Base-by-base conservation (phyloP, 176 grass and related monocot species). In the Phoenix roebelenii region DNA sequence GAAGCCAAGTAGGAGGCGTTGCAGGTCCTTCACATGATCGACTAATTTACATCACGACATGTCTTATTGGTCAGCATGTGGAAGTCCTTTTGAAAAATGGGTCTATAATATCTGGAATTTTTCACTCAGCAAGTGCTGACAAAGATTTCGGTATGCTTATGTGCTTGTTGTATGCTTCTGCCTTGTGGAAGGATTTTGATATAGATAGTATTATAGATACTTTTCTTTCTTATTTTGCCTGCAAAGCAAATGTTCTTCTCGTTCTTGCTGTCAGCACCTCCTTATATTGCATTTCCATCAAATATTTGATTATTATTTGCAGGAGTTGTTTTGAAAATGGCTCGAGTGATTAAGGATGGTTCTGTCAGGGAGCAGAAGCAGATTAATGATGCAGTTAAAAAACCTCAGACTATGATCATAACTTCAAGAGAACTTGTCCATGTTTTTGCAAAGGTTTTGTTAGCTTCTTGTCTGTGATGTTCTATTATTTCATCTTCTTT, bases 241-340 rank as follows among this genome's bases (percentile, higher is more conserved):
- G 28, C 55, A 19, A 35, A 16, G 4, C 9, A 68, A 22, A 28
- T 39, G 12, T 57, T 17, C 25, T 57, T 17, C 25, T 28, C 39
- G 5, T 30, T 10, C 7, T 39, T 39, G 0, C 64, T 15, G 79
- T 0, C 59, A 51, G 64, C 26, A 68, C 18, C 54, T 29, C 20
- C 18, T 19, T 54, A 59, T 51, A 52, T 61, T 72, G 24, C 15
- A 17, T 66, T 32, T 66, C 63, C 57, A 71, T 15, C 59, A 44
- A 83, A 10, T 51, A 52, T 76, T 17, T 65, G 55, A 15, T 44
- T 18, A 25, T 69, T 65, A 72, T 12, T 64, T 72, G 65, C 55
- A 99, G 94, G 85, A 54, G 68, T 99, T 66, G 54, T 89, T 58
- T 76, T 99, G 77, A 83, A 98, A 86, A 99, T 99, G 94, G 94